phyloP scores from a whole-genome alignment of 495 filamentous ascomycete genomes.

The Daldinia vernicosa region DNA sequence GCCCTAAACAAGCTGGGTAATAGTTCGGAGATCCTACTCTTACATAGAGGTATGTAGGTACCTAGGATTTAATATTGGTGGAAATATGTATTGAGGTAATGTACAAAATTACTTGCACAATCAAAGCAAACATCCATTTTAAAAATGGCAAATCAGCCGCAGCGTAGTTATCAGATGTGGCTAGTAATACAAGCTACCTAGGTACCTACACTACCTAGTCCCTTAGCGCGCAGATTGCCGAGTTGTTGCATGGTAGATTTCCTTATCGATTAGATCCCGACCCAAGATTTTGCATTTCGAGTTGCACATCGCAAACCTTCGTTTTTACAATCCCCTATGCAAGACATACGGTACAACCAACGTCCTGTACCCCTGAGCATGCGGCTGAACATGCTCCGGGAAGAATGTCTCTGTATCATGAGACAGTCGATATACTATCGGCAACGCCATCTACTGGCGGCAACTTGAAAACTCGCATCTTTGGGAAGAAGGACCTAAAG shows the following conservation, averaged over 20 bases:
- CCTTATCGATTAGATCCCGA: conserved; percentile 6
- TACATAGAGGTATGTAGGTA: no score
- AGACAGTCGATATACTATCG: conserved; percentile 78
- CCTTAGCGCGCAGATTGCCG: not conserved
- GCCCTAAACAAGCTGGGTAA: not conserved
- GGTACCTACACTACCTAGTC: not conserved
- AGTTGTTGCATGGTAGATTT: not conserved
- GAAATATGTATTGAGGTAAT: not conserved
- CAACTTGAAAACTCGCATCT: conserved; percentile 85
- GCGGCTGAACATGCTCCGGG: conserved; percentile 19
- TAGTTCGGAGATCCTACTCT: not conserved
- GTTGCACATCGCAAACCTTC: not conserved
- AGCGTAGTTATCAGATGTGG: not conserved
- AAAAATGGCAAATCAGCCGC: no score
- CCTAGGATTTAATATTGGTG: not conserved
- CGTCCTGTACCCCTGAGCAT: conserved; percentile 16
- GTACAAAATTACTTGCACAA: not conserved
- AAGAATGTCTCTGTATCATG: conserved; percentile 93
- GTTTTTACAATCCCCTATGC: not conserved
- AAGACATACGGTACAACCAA: conserved; percentile 7
- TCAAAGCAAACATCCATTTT: not conserved
- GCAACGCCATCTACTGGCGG: conserved; percentile 66
- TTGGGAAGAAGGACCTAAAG: conserved; percentile 72
- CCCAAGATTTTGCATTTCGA: conserved; percentile 12
- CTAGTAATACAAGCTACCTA: not conserved